phyloP scores from a whole-genome alignment of 495 filamentous ascomycete genomes.

The Sordaria brevicollis region DNA sequence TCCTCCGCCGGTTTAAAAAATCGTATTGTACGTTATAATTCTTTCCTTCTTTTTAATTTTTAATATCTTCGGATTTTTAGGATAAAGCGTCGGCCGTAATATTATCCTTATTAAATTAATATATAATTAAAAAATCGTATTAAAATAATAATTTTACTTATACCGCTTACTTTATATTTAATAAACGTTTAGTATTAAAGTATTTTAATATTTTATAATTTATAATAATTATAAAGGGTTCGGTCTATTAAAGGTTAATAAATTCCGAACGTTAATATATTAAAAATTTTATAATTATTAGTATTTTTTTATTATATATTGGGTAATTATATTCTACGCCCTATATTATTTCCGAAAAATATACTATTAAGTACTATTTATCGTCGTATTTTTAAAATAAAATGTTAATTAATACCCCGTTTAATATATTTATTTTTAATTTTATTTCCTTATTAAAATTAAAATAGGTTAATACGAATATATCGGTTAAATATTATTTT shows the following conservation, averaged over 20 bases:
- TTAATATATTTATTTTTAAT: neutral
- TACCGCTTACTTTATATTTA: neutral
- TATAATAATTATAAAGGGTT: neutral
- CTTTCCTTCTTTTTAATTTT: no score
- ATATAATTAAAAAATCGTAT: slow-evolving; percentile 1
- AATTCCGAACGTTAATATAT: slow-evolving; percentile 3
- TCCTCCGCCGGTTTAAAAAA: no score
- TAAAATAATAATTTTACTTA: neutral
- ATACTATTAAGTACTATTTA: neutral
- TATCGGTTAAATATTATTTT: neutral
- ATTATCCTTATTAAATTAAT: neutral
- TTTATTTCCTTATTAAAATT: no score
- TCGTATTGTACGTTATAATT: no score
- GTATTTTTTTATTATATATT: neutral
- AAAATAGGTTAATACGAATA: neutral
- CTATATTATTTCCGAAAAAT: neutral
- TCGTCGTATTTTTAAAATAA: neutral
- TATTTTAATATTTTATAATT: neutral
- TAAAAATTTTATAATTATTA: no score
- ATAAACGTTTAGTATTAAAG: no score
- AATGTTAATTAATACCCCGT: neutral
- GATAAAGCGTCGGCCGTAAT: neutral
- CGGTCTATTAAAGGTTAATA: no score
- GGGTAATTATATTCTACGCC: no score
- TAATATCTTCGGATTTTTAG: no score